Evolutionary conservation across 345 rosid species (phyloP).

Genomic region (Trapa bicornis): DNA sequence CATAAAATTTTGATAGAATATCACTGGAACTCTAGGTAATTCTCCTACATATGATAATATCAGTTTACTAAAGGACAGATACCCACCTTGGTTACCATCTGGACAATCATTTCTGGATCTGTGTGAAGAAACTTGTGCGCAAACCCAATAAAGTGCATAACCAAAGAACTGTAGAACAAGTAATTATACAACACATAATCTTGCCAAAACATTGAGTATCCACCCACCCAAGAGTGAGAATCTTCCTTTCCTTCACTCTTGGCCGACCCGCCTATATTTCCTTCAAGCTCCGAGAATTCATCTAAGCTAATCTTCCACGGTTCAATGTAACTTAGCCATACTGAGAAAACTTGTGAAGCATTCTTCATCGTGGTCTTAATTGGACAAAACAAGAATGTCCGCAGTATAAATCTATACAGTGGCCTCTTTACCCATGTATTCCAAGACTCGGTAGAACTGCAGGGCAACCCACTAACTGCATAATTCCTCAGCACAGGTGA

Average conservation of each 20-base stretch:
- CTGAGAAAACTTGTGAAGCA: constrained; percentile 67
- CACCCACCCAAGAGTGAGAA: constrained; percentile 18
- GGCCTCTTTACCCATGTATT: constrained; percentile 66
- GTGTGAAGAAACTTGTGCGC: constrained; percentile 92
- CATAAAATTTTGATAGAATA: background rate
- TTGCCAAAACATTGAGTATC: constrained; percentile 54
- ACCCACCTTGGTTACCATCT: constrained; percentile 83
- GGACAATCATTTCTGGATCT: constrained; percentile 61
- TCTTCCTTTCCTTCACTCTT: constrained; percentile 32
- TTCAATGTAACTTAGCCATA: constrained; percentile 70
- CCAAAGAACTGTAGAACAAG: constrained; percentile 73
- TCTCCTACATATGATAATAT: background rate
- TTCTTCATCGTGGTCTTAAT: constrained; percentile 62
- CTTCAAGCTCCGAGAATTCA: constrained; percentile 56
- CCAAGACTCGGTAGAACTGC: constrained; percentile 47
- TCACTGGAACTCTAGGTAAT: background rate
- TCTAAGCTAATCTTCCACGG: constrained; percentile 61
- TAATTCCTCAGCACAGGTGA: constrained; percentile 29
- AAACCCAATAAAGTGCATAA: constrained; percentile 90
- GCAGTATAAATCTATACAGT: constrained; percentile 57
- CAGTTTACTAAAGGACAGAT: constrained; percentile 4
- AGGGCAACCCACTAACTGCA: constrained; percentile 17
- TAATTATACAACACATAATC: constrained; percentile 72
- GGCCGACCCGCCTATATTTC: constrained; percentile 23
- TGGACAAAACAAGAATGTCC: constrained; percentile 75